Conservation (phyloP, 352 stramenopile genomes). For the Plasmopara muralis region DNA sequence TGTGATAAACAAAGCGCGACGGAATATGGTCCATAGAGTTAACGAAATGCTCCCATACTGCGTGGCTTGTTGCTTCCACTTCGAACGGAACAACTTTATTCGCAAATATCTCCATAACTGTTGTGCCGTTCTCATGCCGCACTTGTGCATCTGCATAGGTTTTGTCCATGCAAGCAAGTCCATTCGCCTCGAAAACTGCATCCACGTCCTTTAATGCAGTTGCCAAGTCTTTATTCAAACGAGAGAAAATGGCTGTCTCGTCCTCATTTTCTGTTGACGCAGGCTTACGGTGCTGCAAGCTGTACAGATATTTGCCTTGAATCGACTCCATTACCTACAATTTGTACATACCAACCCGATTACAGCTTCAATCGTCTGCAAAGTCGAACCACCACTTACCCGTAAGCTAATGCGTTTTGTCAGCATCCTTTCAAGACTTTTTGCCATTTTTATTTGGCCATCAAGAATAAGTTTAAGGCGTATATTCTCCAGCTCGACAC, state of each 20-base stretch:
- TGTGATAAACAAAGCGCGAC: slow-evolving; percentile 47
- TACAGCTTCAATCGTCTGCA: no score
- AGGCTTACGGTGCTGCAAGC: slow-evolving; percentile 33
- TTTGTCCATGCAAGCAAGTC: slow-evolving; percentile 41
- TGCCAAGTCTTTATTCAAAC: slow-evolving; percentile 32
- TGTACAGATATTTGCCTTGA: slow-evolving; percentile 34
- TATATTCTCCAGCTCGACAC: slow-evolving; percentile 52
- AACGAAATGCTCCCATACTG: slow-evolving; percentile 50
- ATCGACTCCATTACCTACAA: no score
- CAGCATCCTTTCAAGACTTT: slow-evolving; percentile 46
- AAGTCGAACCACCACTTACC: slow-evolving; percentile 17
- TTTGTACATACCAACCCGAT: no score
- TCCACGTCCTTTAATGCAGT: no score
- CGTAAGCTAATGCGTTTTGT: slow-evolving; percentile 42
- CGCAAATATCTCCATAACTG: slow-evolving; percentile 48
- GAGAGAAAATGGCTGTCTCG: slow-evolving; percentile 41
- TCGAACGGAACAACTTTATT: slow-evolving; percentile 54
- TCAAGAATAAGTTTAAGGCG: slow-evolving; percentile 44
- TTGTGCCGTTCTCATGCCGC: slow-evolving; percentile 25
- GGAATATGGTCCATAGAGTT: slow-evolving; percentile 55
- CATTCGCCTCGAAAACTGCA: slow-evolving; percentile 30
- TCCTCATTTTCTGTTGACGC: slow-evolving; percentile 34
- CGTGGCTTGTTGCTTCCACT: slow-evolving; percentile 29
- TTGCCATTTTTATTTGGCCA: slow-evolving; percentile 46
- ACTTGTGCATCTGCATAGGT: slow-evolving; percentile 44